Conservation (phyloP, 768 basidiomycete genomes). For the Hericium coralloides region DNA sequence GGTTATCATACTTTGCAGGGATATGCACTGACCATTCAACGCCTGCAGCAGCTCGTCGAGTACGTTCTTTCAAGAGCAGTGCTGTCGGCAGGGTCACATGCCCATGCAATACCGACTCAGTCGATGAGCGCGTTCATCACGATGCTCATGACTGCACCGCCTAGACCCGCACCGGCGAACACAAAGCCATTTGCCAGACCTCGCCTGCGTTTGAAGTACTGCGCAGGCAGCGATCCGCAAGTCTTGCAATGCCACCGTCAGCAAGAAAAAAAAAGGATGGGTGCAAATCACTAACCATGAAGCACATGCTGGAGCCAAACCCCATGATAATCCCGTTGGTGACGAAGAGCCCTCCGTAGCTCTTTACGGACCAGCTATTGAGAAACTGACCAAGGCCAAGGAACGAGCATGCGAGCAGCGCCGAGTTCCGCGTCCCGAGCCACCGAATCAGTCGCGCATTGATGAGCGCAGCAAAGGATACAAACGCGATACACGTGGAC, state of each 20-base stretch:
- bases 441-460: constrained; percentile 22
- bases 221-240: constrained; percentile 26
- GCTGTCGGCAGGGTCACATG: constrained; percentile 23
- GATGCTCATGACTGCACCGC: constrained; percentile 24
- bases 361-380: constrained; percentile 17
- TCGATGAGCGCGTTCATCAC: constrained; percentile 20
- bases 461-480: constrained; percentile 21
- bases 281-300: constrained; percentile 12
- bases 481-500: constrained; percentile 21
- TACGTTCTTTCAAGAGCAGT: constrained; percentile 20
- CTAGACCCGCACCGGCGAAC: constrained; percentile 24
- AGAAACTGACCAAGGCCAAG: constrained; percentile 22
- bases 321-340: constrained; percentile 23
- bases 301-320: constrained; percentile 20
- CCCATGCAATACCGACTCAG: constrained; percentile 21
- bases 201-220: constrained; percentile 25
- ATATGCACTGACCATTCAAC: constrained; percentile 17
- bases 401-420: constrained; percentile 19
- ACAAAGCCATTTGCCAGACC: constrained; percentile 28
- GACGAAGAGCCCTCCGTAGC: constrained; percentile 19
- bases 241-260: constrained; percentile 3
- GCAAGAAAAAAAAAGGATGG: neutral
- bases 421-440: constrained; percentile 23
- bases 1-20: neutral
- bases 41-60: constrained; percentile 10